Base-by-base conservation (phyloP, 2,329 filamentous ascomycete genomes). In the Graphiopsis chlorocephala region DNA sequence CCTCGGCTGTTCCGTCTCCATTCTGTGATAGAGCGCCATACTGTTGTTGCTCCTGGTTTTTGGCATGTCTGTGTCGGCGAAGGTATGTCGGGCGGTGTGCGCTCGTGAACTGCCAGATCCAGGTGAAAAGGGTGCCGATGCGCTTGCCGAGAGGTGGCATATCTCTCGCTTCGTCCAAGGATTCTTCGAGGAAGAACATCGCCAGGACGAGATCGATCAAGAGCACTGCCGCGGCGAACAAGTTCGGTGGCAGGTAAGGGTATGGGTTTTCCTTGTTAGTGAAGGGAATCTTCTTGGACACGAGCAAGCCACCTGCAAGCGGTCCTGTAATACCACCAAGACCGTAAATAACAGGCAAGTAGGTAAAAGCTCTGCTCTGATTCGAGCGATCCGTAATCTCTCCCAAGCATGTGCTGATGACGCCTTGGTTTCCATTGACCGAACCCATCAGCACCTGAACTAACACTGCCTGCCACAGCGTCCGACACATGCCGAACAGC, bases 311-410 rank as follows among this genome's bases (percentile, higher is more conserved):
- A 15, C 95, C 95, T n/a, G 98, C 79, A 1, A 96, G 88, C 0
- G 95, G 95, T 0, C 95, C 95, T 0, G 93, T 95, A 67, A 99
- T 97, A 50, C 91, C 92, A 20, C 95, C 95, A 35, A 99, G 82
- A 4, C 94, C 94, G 77, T 99, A 99, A n/a, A 98, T 89, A 45
- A 98, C 90, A 0, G 95, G 95, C 48, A 99, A 82, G 80, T 97
- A 99, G 1, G 91, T 95, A 72, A 99, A 99, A 0, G 93, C 95
- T 61, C 86, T 86, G 73, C 92, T 95, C 82, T 99, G 95, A 76
- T 99, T 99, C 68, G 90, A 95, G 63, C 92, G 88, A 75, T 98
- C 93, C 1, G 95, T 99, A 61, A 99, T 90, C 77, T 99, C 95
- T 47, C 95, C 95, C 57, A 99, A 78, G 57, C 94, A 96, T 0